phyloP scores from a whole-genome alignment of 768 basidiomycete genomes.

The Pisolithus sp. region DNA sequence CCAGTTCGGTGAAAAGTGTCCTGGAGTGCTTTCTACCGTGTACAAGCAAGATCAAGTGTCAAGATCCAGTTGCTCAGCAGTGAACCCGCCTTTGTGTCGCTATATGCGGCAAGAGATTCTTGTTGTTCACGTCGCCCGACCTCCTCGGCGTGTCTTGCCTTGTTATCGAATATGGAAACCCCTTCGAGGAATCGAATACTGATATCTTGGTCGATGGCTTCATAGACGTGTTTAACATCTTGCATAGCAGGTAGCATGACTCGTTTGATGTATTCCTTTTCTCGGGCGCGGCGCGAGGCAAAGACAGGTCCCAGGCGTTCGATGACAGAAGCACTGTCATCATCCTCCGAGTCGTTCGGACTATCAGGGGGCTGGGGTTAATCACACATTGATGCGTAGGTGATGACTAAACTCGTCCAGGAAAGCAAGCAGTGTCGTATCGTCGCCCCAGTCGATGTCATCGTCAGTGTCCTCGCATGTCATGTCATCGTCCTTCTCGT shows the following conservation, averaged over 20 bases:
- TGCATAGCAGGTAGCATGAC: slow-evolving; percentile 31
- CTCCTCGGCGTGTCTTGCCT: slow-evolving; percentile 47
- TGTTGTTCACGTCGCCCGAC: slow-evolving; percentile 39
- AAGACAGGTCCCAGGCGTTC: slow-evolving; percentile 41
- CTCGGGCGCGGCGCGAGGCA: slow-evolving; percentile 23
- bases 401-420: slow-evolving; percentile 18
- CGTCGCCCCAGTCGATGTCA: slow-evolving; percentile 21
- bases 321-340: slow-evolving; percentile 39
- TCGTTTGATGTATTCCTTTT: slow-evolving; percentile 26
- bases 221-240: slow-evolving; percentile 32
- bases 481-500: slow-evolving; percentile 1
- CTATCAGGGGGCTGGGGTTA: slow-evolving; percentile 17
- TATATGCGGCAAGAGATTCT: slow-evolving; percentile 33
- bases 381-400: not conserved
- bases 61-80: not conserved
- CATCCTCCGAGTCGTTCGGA: slow-evolving; percentile 32
- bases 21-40: slow-evolving; percentile 36
- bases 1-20: slow-evolving; percentile 39
- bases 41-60: slow-evolving; percentile 11
- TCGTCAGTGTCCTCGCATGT: not conserved
- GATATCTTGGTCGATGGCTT: slow-evolving; percentile 27
- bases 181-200: slow-evolving; percentile 31
- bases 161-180: slow-evolving; percentile 47
- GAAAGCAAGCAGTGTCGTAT: slow-evolving; percentile 21
- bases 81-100: slow-evolving; percentile 38